phyloP scores from a whole-genome alignment of 1,139 yeast species.

The Saccharomyces pastorianus region DNA sequence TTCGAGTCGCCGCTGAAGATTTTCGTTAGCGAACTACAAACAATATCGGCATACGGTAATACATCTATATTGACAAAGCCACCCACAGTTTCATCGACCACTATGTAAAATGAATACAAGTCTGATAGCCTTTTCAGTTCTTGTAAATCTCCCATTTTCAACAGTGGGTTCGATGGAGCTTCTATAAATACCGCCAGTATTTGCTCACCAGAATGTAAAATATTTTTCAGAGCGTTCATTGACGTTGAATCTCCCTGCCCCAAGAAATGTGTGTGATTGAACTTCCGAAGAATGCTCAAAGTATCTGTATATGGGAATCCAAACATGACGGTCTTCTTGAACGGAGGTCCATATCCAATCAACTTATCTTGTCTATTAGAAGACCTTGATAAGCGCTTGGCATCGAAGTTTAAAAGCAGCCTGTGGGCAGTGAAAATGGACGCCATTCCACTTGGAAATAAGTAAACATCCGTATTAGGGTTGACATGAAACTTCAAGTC shows the following conservation, averaged over 20 bases:
- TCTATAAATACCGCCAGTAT: conserved; percentile 75
- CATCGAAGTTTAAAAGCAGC: conserved; percentile 41
- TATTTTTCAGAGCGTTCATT: conserved; percentile 55
- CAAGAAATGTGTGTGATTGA: conserved; percentile 80
- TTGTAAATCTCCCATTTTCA: conserved; percentile 70
- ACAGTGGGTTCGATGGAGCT: conserved; percentile 86
- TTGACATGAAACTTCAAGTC: conserved; percentile 5
- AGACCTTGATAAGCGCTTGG: conserved; percentile 22
- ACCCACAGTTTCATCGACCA: conserved; percentile 91
- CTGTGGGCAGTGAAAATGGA: conserved; percentile 79
- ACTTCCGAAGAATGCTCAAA: conserved; percentile 70
- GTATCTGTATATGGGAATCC: conserved; percentile 97
- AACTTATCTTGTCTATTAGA: conserved; percentile 2
- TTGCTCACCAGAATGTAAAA: conserved; percentile 53
- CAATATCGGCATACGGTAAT: conserved; percentile 73
- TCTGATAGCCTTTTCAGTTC: conserved; percentile 59
- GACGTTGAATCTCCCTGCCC: conserved; percentile 81
- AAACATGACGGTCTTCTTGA: conserved; percentile 73
- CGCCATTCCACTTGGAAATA: conserved; percentile 91
- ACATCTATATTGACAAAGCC: conserved; percentile 80
- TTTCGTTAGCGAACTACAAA: conserved; percentile 88
- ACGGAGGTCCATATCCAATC: conserved; percentile 28
- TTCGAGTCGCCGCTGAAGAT: conserved; percentile 92
- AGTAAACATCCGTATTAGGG: conserved; percentile 52
- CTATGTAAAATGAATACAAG: conserved; percentile 63